Evolutionary conservation across 371 early-diverging fungal genomes (phyloP).

Genomic region (Mucor ambiguus): DNA sequence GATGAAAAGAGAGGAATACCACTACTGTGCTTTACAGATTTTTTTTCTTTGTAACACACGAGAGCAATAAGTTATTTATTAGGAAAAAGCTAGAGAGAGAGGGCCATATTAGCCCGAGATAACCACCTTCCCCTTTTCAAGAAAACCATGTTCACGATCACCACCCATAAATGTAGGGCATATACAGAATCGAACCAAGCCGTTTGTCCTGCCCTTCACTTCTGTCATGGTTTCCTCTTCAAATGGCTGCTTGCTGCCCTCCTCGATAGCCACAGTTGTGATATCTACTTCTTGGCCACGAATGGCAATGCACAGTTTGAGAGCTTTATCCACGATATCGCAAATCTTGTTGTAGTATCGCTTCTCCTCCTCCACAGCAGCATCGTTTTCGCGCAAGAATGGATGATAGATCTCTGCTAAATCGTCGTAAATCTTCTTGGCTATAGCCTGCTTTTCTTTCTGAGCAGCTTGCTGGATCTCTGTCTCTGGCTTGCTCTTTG

Average conservation of each 20-base stretch:
- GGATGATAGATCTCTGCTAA: constrained; percentile 49
- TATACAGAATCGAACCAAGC: constrained; percentile 36
- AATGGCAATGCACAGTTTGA: constrained; percentile 57
- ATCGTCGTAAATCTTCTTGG: constrained; percentile 45
- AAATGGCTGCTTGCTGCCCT: constrained; percentile 42
- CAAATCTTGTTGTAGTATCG: constrained; percentile 46
- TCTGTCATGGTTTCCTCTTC: constrained; percentile 51
- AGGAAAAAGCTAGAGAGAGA: not conserved
- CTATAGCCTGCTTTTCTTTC: constrained; percentile 35
- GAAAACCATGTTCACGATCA: constrained; percentile 46
- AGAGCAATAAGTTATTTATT: not conserved
- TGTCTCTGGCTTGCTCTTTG: constrained; percentile 48
- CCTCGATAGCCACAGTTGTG: constrained; percentile 43
- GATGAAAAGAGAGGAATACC: not conserved
- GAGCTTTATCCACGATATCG: constrained; percentile 59
- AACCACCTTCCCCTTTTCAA: constrained; percentile 54
- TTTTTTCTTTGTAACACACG: not conserved
- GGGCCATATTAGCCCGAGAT: constrained; percentile 19
- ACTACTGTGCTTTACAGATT: not conserved
- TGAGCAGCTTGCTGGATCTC: constrained; percentile 49
- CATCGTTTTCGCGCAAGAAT: constrained; percentile 47
- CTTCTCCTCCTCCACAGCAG: constrained; percentile 38
- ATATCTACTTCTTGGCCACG: constrained; percentile 62
- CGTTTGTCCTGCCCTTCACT: constrained; percentile 34
- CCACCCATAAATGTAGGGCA: constrained; percentile 43